Evolutionary conservation across 108 stramenopile genomes (phyloP).

Genomic region (Cyclotella cryptica): DNA sequence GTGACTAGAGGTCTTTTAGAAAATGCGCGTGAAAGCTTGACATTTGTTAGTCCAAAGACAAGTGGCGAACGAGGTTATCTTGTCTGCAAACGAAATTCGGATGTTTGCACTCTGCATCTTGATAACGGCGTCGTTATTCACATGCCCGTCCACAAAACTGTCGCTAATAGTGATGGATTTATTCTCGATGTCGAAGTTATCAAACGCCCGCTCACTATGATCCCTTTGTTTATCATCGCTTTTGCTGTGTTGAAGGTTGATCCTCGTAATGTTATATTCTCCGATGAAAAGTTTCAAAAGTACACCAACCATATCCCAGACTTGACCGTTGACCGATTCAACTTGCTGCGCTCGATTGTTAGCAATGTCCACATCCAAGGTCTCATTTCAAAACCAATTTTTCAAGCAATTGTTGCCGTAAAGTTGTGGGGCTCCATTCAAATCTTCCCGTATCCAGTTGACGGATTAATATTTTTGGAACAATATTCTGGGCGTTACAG

Average conservation of each 20-base stretch:
- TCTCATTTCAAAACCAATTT: constrained; percentile 8
- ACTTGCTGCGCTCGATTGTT: neutral
- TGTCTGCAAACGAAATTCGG: neutral
- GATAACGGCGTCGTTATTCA: neutral
- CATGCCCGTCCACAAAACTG: neutral
- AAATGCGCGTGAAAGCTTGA: neutral
- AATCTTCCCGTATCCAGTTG: neutral
- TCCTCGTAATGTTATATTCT: neutral
- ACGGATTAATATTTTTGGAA: neutral
- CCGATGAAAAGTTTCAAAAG: neutral
- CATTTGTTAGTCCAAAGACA: neutral
- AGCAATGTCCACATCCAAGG: neutral
- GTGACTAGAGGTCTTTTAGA: no score
- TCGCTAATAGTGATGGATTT: neutral
- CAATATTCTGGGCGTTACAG: no score
- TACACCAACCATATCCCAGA: neutral
- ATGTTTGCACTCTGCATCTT: neutral
- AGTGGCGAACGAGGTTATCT: neutral
- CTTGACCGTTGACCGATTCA: neutral
- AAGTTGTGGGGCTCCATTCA: neutral
- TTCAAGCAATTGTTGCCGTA: neutral
- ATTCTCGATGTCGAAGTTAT: constrained; percentile 2
- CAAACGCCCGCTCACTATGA: neutral
- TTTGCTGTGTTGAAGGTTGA: neutral
- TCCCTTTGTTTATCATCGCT: neutral